These are phyloP conservation scores for Phytophthora cryptogea DNA, from an alignment of 352 stramenopile genomes.

Conservation along the genomic window DNA sequence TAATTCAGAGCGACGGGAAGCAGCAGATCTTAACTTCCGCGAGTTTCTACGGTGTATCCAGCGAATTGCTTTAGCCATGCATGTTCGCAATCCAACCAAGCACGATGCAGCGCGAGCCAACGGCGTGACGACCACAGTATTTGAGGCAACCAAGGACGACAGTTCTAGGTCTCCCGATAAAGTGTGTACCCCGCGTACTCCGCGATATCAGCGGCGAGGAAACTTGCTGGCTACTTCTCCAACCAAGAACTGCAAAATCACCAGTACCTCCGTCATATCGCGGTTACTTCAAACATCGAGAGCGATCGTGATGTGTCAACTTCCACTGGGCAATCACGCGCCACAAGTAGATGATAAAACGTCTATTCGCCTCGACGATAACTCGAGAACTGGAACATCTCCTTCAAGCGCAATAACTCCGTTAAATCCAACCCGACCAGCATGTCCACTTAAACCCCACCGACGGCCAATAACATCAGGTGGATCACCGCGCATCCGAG, in stretches of 20 bases:
- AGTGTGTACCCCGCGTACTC: slow-evolving; percentile 27
- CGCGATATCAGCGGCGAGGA: slow-evolving; percentile 53
- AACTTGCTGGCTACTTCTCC: slow-evolving; percentile 52
- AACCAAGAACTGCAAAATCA: slow-evolving; percentile 68
- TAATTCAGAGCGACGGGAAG: slow-evolving; percentile 50
- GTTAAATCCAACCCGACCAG: slow-evolving; percentile 15
- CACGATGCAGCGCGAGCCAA: slow-evolving; percentile 24
- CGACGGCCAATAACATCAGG: slow-evolving; percentile 48
- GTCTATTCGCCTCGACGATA: not conserved
- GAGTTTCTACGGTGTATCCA: slow-evolving; percentile 78
- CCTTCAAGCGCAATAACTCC: not conserved
- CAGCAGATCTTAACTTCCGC: slow-evolving; percentile 63
- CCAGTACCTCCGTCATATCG: slow-evolving; percentile 64
- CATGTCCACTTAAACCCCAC: slow-evolving; percentile 16
- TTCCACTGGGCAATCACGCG: slow-evolving; percentile 6
- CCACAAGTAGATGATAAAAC: not conserved
- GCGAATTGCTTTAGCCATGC: slow-evolving; percentile 72
- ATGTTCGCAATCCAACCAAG: slow-evolving; percentile 35
- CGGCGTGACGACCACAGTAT: slow-evolving; percentile 49
- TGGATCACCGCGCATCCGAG: slow-evolving; percentile 42
- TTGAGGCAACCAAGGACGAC: slow-evolving; percentile 62
- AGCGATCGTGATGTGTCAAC: slow-evolving; percentile 33
- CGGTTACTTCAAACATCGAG: slow-evolving; percentile 57
- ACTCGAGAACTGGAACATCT: slow-evolving; percentile 3
- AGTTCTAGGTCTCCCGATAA: slow-evolving; percentile 27